Percentiles rank a stretch among this genome's conserved stretches.
These are phyloP conservation scores for Nakazawaea siamensis DNA, from an alignment of 805 yeast genomes.

Conservation along the genomic window DNA sequence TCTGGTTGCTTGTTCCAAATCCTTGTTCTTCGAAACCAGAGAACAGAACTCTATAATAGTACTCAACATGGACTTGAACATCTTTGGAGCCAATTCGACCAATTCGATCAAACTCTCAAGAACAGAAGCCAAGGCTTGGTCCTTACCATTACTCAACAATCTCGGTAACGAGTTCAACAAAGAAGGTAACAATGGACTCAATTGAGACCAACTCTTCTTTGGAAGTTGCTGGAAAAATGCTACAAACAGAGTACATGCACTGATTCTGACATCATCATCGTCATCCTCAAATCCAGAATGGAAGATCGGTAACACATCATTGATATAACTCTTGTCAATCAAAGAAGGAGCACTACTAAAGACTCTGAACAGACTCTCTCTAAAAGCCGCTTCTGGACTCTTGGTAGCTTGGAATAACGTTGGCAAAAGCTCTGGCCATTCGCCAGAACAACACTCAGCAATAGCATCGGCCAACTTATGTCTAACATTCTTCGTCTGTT, in stretches of 20 bases:
- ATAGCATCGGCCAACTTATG: conserved; percentile 93
- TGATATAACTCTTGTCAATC: conserved; percentile 50
- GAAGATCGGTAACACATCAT: conserved; percentile 59
- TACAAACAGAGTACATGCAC: conserved; percentile 89
- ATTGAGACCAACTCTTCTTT: conserved; percentile 65
- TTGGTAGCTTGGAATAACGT: conserved; percentile 62
- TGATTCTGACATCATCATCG: conserved; percentile 77
- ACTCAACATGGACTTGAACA: conserved; percentile 86
- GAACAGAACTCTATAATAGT: conserved; percentile 82
- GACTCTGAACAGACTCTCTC: conserved; percentile 90
- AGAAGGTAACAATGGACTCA: conserved; percentile 76
- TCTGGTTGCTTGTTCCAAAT: conserved; percentile 72
- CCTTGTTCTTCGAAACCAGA: conserved; percentile 74
- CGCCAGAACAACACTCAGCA: conserved; percentile 65
- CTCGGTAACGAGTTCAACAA: conserved; percentile 83
- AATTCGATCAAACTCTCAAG: conserved; percentile 83
- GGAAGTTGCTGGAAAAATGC: conserved; percentile 81
- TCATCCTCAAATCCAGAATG: conserved; percentile 74
- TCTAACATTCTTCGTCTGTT: conserved; percentile 69
- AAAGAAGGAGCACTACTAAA: conserved; percentile 78
- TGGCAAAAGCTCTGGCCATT: conserved; percentile 77
- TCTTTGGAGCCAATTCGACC: conserved; percentile 88
- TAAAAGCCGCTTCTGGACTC: conserved; percentile 48
- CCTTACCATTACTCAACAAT: conserved; percentile 71
- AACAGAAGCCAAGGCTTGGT: conserved; percentile 76